Percentiles rank a stretch among this genome's conserved stretches.
phyloP scores from a whole-genome alignment of 2,329 filamentous ascomycete genomes.

The Penicillium palitans region DNA sequence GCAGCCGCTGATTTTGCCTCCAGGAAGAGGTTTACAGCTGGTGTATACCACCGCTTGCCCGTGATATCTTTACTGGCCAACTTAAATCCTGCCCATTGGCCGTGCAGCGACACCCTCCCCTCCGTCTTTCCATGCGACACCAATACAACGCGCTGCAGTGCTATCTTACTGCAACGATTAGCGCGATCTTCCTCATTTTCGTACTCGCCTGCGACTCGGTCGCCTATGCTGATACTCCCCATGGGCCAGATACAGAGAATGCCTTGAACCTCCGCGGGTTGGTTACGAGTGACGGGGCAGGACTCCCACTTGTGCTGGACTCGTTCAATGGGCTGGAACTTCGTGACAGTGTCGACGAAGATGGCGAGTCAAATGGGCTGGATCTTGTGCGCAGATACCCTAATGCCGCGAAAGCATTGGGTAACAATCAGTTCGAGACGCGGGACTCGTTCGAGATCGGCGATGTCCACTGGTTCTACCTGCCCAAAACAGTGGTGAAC shows the following conservation, averaged over 20 bases:
- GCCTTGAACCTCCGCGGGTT: conserved; percentile 42
- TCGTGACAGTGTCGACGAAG: conserved; percentile 33
- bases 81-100: neutral
- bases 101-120: conserved; percentile 6
- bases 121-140: conserved; percentile 39
- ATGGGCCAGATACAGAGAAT: conserved; percentile 49
- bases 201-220: conserved; percentile 60
- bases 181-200: conserved; percentile 61
- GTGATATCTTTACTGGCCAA: neutral
- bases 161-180: conserved; percentile 67
- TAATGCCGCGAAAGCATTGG: conserved; percentile 51
- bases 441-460: conserved; percentile 64
- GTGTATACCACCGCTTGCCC: conserved; percentile 6
- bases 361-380: conserved; percentile 33
- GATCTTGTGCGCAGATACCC: conserved; percentile 59
- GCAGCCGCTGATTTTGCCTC: conserved; percentile 5
- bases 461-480: conserved; percentile 63
- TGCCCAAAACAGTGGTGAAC: conserved; percentile 58
- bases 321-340: conserved; percentile 35
- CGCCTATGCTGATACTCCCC: conserved; percentile 61
- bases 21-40: conserved; percentile 7
- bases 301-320: conserved; percentile 29
- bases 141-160: conserved; percentile 69
- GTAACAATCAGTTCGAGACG: conserved; percentile 65
- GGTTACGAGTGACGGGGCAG: conserved; percentile 26